Conservation (phyloP, 495 filamentous ascomycete species). For the Xylaria grammica region DNA sequence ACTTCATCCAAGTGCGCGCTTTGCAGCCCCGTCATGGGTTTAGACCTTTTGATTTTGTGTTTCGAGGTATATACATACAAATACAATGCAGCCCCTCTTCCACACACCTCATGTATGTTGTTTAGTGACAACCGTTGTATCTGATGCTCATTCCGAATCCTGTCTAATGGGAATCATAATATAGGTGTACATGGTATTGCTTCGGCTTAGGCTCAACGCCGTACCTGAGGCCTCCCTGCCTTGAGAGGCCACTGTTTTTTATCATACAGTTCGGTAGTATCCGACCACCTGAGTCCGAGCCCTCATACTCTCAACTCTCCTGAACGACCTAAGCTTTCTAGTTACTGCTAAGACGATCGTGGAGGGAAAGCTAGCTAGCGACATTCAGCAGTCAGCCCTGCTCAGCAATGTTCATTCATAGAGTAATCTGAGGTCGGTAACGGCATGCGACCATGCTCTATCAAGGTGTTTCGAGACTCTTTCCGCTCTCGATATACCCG, state of each 20-base stretch:
- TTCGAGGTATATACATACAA: not conserved
- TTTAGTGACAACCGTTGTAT: not conserved
- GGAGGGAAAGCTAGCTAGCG: not conserved
- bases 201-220: not conserved
- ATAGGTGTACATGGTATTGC: conserved; percentile 1
- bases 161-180: not conserved
- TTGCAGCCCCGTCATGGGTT: not conserved
- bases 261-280: not conserved
- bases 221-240: not conserved
- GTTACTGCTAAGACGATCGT: not conserved
- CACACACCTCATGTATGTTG: too few species aligned
- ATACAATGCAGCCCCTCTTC: not conserved
- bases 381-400: not conserved
- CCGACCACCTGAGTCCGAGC: not conserved
- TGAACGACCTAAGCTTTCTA: not conserved
- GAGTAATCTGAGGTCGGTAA: not conserved
- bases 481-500: not conserved
- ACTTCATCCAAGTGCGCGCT: not conserved
- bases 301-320: not conserved
- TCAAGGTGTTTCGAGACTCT: not conserved
- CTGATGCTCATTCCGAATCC: not conserved
- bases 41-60: not conserved
- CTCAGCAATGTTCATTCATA: not conserved
- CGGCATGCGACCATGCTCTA: not conserved
- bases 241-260: not conserved